A percentile compares a stretch with the other conserved stretches of the same genome.
Conservation (phyloP, 2,329 filamentous ascomycete genomes). For the Claviceps quebecensis region DNA sequence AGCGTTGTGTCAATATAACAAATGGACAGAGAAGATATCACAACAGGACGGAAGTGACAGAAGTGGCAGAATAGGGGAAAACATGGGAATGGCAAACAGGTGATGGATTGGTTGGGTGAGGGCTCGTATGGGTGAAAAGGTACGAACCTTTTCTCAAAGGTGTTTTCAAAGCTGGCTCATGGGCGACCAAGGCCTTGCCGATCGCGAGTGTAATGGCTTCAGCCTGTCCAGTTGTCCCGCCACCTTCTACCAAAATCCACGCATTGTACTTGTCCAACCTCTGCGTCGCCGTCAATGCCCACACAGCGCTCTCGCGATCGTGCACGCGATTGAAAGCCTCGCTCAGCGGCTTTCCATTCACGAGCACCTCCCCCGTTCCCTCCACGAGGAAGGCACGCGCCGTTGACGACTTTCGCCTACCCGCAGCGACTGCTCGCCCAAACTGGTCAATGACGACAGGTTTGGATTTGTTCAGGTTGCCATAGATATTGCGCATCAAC, state of each 20-base stretch:
- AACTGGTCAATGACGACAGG: constrained; percentile 57
- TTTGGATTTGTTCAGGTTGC: constrained; percentile 48
- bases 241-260: constrained; percentile 72
- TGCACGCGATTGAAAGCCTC: constrained; percentile 78
- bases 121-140: constrained; percentile 1
- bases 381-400: constrained; percentile 83
- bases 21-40: too few relatives aligned
- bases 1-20: too few relatives aligned
- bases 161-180: constrained; percentile 86
- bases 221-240: constrained; percentile 87
- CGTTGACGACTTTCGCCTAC: constrained; percentile 74
- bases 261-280: constrained; percentile 94
- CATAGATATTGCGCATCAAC: constrained; percentile 65
- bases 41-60: background rate
- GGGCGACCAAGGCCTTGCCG: constrained; percentile 73
- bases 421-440: constrained; percentile 67
- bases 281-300: constrained; percentile 72
- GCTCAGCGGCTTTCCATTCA: constrained; percentile 79
- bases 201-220: constrained; percentile 87
- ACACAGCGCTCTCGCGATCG: constrained; percentile 86
- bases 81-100: background rate
- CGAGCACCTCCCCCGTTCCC: constrained; percentile 74
- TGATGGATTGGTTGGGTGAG: background rate
- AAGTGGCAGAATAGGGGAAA: background rate
- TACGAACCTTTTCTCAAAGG: constrained; percentile 72